Evolutionary conservation across 441 rosid species (phyloP), one percentile per base, ranked within the genome.

Genomic region (Kokia cookei): DNA sequence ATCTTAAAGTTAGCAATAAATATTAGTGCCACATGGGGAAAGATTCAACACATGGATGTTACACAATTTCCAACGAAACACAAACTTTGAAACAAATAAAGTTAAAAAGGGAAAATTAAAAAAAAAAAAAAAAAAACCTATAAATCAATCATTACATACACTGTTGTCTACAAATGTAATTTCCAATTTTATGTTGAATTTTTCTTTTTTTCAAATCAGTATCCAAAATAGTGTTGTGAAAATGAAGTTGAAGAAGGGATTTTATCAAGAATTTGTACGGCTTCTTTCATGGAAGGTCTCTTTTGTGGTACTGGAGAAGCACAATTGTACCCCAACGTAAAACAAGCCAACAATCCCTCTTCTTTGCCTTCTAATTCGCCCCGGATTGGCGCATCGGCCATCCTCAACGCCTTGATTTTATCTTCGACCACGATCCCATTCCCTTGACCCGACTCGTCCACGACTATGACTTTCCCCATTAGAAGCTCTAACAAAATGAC

Each of bases 261-360:
- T 77, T 85, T 92, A 51, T 94, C 97, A 26, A 94, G 83, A 68
- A 86, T 84, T 76, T 87, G 91, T 2, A 90, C 55, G 35, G 81
- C 91, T 70, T 94, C 97, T 79, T 92, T 94, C 88, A 92, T 92
- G 1, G 91, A 9, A 7, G 97, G 98, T 71, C 98, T 87, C 84
- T 87, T 92, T 17, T 87, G 93, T 24, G 97, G 90, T n/a, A 87
- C 4, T 7, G 88, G 88, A 62, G 95, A 91, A 29, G 94, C 93
- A 77, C 98, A 94, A 61, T 79, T 82, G 61, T 76, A 88, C 15
- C 95, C 98, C 58, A 94, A 73, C 87, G 82, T 91, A 74, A 92
- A 88, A 74, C 88, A 91, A 12, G 91, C 75, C 65, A 92, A 75
- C 75, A 94, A 80, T 22, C 86, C 86, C 13, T 89, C 95, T 74